Percentiles rank a stretch among this genome's conserved stretches.
Conservation (phyloP, 176 grass and related monocot genomes). For the Oryza coarctata region DNA sequence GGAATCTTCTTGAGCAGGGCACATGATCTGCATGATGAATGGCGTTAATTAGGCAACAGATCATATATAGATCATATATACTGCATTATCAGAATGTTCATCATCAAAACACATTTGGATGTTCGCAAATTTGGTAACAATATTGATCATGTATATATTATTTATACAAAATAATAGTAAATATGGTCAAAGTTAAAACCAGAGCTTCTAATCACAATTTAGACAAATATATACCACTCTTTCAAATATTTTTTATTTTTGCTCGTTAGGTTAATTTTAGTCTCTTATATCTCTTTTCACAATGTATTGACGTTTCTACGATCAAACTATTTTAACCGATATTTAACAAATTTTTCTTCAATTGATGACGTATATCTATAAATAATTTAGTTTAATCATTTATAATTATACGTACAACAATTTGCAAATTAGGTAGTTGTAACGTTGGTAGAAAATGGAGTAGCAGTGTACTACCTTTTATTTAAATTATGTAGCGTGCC, state of each 20-base stretch:
- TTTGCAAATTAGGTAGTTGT: background rate
- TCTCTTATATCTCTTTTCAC: too few relatives aligned
- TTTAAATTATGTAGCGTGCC: background rate
- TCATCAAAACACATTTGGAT: background rate
- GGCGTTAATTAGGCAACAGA: background rate
- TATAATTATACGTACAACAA: background rate
- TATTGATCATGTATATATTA: background rate
- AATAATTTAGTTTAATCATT: too few relatives aligned
- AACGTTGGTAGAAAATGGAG: background rate
- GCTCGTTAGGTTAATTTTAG: too few relatives aligned
- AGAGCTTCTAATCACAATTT: too few relatives aligned
- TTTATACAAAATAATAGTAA: background rate
- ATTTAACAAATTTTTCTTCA: too few relatives aligned
- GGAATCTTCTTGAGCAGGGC: constrained; percentile 8
- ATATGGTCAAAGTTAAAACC: too few relatives aligned
- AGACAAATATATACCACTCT: too few relatives aligned
- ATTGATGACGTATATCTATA: too few relatives aligned
- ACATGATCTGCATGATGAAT: background rate
- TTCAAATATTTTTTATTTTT: too few relatives aligned
- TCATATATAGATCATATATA: background rate
- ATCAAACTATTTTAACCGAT: too few relatives aligned
- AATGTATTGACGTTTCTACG: too few relatives aligned
- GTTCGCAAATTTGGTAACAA: background rate
- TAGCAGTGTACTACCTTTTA: background rate
- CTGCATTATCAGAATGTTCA: background rate